phyloP scores from a whole-genome alignment of 306 rosid species.

The Abrus precatorius region DNA sequence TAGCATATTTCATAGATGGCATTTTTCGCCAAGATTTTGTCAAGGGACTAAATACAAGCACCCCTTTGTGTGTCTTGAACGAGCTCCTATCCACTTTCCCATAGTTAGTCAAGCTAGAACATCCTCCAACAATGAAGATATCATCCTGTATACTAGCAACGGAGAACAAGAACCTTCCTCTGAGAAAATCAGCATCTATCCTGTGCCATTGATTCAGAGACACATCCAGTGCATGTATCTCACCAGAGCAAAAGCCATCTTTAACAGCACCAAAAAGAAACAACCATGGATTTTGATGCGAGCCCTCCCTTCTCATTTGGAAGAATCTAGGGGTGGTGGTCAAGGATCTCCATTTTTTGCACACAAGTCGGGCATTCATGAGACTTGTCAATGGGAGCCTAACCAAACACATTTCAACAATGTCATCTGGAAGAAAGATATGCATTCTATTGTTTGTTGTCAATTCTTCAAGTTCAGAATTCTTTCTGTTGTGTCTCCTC shows the following conservation, averaged over 20 bases:
- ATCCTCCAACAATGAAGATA: slow-evolving; percentile 89
- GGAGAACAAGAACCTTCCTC: slow-evolving; percentile 94
- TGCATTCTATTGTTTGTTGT: slow-evolving; percentile 70
- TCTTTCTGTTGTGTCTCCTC: slow-evolving; percentile 76
- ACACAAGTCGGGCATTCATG: slow-evolving; percentile 97
- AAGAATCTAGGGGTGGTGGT: slow-evolving; percentile 86
- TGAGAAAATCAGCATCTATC: slow-evolving; percentile 81
- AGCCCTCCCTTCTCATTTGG: slow-evolving; percentile 89
- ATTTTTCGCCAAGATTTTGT: slow-evolving; percentile 93
- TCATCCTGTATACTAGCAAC: slow-evolving; percentile 86
- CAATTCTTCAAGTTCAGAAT: slow-evolving; percentile 70
- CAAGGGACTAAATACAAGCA: slow-evolving; percentile 82
- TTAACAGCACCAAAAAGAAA: slow-evolving; percentile 93
- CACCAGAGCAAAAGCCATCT: slow-evolving; percentile 94
- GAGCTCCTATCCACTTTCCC: slow-evolving; percentile 94
- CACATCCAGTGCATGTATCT: slow-evolving; percentile 90
- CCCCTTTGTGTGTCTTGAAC: slow-evolving; percentile 95
- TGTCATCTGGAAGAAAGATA: slow-evolving; percentile 93
- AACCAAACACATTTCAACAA: slow-evolving; percentile 94
- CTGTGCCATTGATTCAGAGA: slow-evolving; percentile 84
- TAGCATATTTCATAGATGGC: slow-evolving; percentile 87
- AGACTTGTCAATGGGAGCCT: slow-evolving; percentile 89
- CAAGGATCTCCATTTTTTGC: slow-evolving; percentile 92
- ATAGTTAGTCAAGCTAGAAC: slow-evolving; percentile 89
- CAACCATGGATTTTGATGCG: slow-evolving; percentile 87